These are phyloP conservation scores for Plectranthus barbatus DNA, from an alignment of 257 asterid species.

Conservation along the genomic window DNA sequence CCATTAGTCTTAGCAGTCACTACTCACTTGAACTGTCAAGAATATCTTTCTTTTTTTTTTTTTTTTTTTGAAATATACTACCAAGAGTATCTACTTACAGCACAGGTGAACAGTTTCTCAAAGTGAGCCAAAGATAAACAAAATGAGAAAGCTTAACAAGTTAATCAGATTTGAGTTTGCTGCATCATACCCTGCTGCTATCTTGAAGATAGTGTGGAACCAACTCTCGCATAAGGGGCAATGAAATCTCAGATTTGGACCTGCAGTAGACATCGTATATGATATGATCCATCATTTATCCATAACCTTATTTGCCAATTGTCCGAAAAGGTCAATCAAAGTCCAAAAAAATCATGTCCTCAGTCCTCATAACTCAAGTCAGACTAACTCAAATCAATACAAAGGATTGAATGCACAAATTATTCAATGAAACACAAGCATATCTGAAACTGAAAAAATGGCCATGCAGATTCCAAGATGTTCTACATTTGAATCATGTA, in stretches of 20 bases:
- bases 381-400: no score
- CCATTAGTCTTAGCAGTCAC: neutral
- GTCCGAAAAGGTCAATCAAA: neutral
- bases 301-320: neutral
- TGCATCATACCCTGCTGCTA: slow-evolving; percentile 60
- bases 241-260: slow-evolving; percentile 77
- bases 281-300: slow-evolving; percentile 8
- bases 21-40: neutral
- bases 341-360: no score
- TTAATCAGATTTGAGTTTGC: slow-evolving; percentile 18
- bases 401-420: no score
- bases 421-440: no score
- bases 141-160: neutral
- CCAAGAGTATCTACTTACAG: no score
- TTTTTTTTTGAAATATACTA: no score
- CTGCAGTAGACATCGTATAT: slow-evolving; percentile 39
- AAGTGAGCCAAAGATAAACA: neutral
- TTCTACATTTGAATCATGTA: no score
- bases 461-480: no score
- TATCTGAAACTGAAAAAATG: no score
- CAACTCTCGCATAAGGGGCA: slow-evolving; percentile 87
- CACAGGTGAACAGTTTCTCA: slow-evolving; percentile 1
- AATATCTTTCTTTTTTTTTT: no score
- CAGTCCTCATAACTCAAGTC: no score
- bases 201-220: slow-evolving; percentile 94